Evolutionary conservation across 192 early-diverging fungal genomes (phyloP), one percentile per base, ranked within the genome.

Genomic region (Spizellomyces sp.): DNA sequence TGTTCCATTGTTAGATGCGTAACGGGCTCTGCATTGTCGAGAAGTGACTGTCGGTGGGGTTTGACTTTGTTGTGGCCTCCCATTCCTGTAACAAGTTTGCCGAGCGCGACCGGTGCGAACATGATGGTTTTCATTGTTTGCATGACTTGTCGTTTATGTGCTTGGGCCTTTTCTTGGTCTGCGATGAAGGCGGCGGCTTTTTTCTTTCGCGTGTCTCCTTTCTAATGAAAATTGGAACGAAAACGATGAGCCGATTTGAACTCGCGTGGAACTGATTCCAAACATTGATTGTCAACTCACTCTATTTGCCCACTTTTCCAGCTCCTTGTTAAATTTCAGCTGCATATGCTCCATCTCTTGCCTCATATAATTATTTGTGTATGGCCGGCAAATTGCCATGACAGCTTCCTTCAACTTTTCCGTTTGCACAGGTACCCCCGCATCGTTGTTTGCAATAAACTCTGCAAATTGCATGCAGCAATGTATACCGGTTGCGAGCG

Each of bases 301-400:
- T 83, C 84, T 72, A 47, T 87, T 83, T 48, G 87, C 87, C 85
- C 91, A 92, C 70, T 88, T 87, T 21, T 86, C 81, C 66, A 94
- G 79, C 59, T 89, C 80, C 21, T 77, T 69, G 21, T 88, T 82
- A 65, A 85, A 91, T 8, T 76, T 72, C 54, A 79, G 71, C 46
- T 79, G 73, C 62, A 90, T 78, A 77, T 90, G 81, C 42, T 88
- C 79, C 55, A 89, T 42, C 76, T 94, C 93, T 61, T 84, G 74
- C 42, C 84, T 79, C 9, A 94, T 75, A 73, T 93, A 94, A 61
- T 77, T 83, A 15, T 87, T 84, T 62, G 89, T 77, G 66, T 90
- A 89, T 8, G 88, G 86, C 46, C 80, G 82, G 77, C 89, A 88
- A 21, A 93, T 71, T 45, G 79, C 80, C 9, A 79, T 79, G 14